Evolutionary conservation across 495 filamentous ascomycete genomes (phyloP).

Genomic region (Tetracladium setigerum): DNA sequence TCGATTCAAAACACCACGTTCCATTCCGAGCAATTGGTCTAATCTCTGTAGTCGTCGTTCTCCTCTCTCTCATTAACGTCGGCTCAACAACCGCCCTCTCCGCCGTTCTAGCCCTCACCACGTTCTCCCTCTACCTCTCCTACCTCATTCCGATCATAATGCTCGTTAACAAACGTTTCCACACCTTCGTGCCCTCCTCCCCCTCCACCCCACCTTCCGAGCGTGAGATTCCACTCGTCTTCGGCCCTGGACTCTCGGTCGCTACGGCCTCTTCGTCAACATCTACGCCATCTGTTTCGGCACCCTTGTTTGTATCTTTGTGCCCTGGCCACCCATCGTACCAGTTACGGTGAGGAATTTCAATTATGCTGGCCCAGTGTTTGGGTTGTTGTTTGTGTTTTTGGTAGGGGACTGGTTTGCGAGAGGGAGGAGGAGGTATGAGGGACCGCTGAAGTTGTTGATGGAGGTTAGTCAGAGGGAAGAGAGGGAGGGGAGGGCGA

Average conservation of each 20-base stretch:
- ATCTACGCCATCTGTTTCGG: slow-evolving; percentile 1
- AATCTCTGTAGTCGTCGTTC: slow-evolving; percentile 22
- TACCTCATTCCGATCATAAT: slow-evolving; percentile 37
- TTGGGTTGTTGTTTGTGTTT: too few relatives aligned
- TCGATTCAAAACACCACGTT: slow-evolving; percentile 28
- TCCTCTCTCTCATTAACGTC: slow-evolving; percentile 39
- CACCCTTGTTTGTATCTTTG: not conserved
- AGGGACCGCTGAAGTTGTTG: too few relatives aligned
- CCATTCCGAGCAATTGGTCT: slow-evolving; percentile 39
- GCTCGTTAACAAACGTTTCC: slow-evolving; percentile 28
- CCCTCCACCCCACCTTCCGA: too few relatives aligned
- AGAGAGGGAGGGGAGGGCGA: too few relatives aligned
- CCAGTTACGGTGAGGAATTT: slow-evolving; percentile 30
- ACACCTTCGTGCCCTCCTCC: not conserved
- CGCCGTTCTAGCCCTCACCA: slow-evolving; percentile 37
- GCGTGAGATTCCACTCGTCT: not conserved
- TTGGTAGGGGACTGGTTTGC: too few relatives aligned
- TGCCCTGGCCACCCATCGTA: slow-evolving; percentile 25
- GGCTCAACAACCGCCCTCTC: slow-evolving; percentile 36
- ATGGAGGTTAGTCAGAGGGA: too few relatives aligned
- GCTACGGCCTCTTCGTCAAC: slow-evolving; percentile 8
- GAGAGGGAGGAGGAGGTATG: too few relatives aligned
- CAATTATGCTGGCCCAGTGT: slow-evolving; percentile 30
- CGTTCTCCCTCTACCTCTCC: slow-evolving; percentile 35
- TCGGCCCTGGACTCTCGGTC: slow-evolving; percentile 15